phyloP scores from a whole-genome alignment of 2,329 filamentous ascomycete species.

The Emmonsiellopsis sp. region DNA sequence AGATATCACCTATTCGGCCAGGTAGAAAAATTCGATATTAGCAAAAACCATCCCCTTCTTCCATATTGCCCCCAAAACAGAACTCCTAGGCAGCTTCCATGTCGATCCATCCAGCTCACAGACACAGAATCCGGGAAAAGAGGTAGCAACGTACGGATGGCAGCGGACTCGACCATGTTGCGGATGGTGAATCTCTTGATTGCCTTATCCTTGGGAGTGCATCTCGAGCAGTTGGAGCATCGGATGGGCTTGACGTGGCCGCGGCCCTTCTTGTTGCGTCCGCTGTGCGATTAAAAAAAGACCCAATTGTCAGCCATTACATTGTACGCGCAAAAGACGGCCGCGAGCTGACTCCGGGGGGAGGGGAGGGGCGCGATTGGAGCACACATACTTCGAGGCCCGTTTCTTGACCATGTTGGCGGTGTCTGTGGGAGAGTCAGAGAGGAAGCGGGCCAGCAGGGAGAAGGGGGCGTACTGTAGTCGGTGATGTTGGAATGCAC shows the following conservation, averaged over 20 bases:
- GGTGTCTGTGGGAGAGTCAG: constrained; percentile 18
- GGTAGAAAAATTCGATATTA: constrained; percentile 3
- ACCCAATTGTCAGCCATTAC: constrained; percentile 4
- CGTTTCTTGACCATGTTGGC: constrained; percentile 68
- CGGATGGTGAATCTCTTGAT: constrained; percentile 99
- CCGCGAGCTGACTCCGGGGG: too few species aligned
- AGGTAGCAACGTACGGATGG: constrained; percentile 72
- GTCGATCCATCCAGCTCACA: not conserved
- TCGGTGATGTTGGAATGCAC: constrained; percentile 2
- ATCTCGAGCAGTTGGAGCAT: constrained; percentile 80
- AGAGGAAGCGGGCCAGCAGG: not conserved
- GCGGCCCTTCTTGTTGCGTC: constrained; percentile 99
- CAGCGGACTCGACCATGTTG: constrained; percentile 99
- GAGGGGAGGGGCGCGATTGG: constrained; percentile 10
- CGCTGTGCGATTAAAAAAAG: constrained; percentile 44
- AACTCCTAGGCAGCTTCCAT: not conserved
- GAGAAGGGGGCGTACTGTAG: not conserved
- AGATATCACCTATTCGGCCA: constrained; percentile 80
- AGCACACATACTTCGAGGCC: constrained; percentile 56
- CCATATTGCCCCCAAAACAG: too few species aligned
- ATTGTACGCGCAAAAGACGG: not conserved
- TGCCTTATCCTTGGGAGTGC: constrained; percentile 99
- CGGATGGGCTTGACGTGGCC: constrained; percentile 99
- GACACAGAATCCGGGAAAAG: not conserved
- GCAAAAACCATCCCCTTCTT: not conserved